Evolutionary conservation across 2,329 filamentous ascomycete species (phyloP).

Genomic region (Chaetomium globosum): DNA sequence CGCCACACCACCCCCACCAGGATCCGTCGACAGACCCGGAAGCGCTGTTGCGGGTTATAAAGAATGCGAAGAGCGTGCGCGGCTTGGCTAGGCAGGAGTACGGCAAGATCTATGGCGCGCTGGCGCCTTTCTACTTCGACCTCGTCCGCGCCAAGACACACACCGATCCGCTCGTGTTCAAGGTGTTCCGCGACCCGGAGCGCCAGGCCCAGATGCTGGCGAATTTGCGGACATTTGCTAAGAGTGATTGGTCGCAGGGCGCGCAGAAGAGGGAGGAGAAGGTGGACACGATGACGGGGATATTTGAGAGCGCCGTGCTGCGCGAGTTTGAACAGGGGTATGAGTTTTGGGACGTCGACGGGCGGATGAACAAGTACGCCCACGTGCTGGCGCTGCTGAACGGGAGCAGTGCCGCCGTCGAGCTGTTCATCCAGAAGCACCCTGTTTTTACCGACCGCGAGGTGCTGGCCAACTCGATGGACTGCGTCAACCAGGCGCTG

Average conservation of each 20-base stretch:
- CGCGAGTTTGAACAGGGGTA: conserved; percentile 93
- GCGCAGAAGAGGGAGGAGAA: conserved; percentile 72
- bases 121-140: conserved; percentile 88
- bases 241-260: conserved; percentile 77
- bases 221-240: conserved; percentile 76
- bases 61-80: conserved; percentile 73
- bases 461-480: conserved; percentile 71
- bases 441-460: conserved; percentile 76
- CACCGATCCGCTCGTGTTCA: conserved; percentile 81
- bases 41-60: conserved; percentile 69
- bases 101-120: conserved; percentile 82
- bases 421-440: conserved; percentile 87
- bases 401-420: conserved; percentile 74
- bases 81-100: conserved; percentile 88
- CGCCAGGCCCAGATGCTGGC: conserved; percentile 87
- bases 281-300: conserved; percentile 70
- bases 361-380: conserved; percentile 85
- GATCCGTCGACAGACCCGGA: conserved; percentile 61
- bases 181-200: conserved; percentile 83
- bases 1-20: conserved; percentile 18
- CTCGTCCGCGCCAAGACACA: conserved; percentile 71
- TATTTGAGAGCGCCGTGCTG: conserved; percentile 89
- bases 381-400: conserved; percentile 82
- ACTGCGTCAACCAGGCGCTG: conserved; percentile 73
- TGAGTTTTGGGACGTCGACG: conserved; percentile 83